Percentiles rank a stretch among this genome's conserved stretches.
Evolutionary conservation across 1,139 yeast species (phyloP).

Genomic region (Meyerozyma athensensis): DNA sequence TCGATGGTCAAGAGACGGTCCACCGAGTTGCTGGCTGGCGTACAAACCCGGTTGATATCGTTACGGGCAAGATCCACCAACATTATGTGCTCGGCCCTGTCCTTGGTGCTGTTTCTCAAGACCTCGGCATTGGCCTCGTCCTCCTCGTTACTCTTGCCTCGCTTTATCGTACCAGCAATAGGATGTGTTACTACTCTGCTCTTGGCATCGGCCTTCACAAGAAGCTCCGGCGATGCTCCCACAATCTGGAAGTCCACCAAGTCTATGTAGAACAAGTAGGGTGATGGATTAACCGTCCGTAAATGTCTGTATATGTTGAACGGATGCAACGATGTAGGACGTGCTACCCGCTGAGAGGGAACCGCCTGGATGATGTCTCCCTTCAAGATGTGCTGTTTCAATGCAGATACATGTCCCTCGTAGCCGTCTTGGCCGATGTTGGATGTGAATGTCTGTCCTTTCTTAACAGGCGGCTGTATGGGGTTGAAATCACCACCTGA

Average conservation of each 20-base stretch:
- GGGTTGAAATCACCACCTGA: slow-evolving; percentile 38
- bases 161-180: slow-evolving; percentile 89
- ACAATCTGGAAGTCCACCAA: slow-evolving; percentile 87
- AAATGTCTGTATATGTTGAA: slow-evolving; percentile 93
- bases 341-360: slow-evolving; percentile 92
- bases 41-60: slow-evolving; percentile 91
- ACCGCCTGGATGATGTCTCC: slow-evolving; percentile 98
- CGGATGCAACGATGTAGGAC: slow-evolving; percentile 93
- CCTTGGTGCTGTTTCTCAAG: slow-evolving; percentile 76
- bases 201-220: slow-evolving; percentile 72
- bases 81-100: slow-evolving; percentile 97
- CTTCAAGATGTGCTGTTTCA: slow-evolving; percentile 75
- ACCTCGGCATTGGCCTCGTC: slow-evolving; percentile 79
- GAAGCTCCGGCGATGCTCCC: slow-evolving; percentile 94
- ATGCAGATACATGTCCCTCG: slow-evolving; percentile 67
- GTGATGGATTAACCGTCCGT: slow-evolving; percentile 95
- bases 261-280: slow-evolving; percentile 91
- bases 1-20: slow-evolving; percentile 87
- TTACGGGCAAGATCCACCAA: slow-evolving; percentile 95
- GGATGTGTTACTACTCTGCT: slow-evolving; percentile 89
- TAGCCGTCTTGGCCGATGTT: slow-evolving; percentile 94
- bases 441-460: slow-evolving; percentile 65
- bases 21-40: slow-evolving; percentile 76
- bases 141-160: slow-evolving; percentile 88
- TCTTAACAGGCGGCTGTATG: slow-evolving; percentile 65